These are phyloP conservation scores for Lipomyces chichibuensis DNA, from an alignment of 805 yeast genomes.

Conservation along the genomic window DNA sequence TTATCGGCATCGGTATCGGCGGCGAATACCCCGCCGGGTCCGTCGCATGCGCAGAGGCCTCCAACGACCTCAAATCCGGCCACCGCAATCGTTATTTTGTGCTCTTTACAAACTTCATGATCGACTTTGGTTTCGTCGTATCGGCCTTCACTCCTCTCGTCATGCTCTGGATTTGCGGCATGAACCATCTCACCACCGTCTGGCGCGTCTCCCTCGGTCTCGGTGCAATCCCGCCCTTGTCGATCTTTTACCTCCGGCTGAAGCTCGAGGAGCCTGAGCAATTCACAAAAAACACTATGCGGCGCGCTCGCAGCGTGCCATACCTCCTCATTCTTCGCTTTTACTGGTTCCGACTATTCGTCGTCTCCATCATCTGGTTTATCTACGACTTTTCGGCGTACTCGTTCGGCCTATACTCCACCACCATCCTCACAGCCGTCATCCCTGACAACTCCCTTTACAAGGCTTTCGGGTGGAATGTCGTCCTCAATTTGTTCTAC, in stretches of 20 bases:
- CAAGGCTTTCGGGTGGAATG: constrained; percentile 88
- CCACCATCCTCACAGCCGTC: constrained; percentile 63
- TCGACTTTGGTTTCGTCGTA: constrained; percentile 82
- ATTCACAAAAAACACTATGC: constrained; percentile 71
- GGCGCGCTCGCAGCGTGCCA: constrained; percentile 61
- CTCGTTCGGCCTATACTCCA: constrained; percentile 83
- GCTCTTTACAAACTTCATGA: constrained; percentile 87
- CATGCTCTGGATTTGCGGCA: constrained; percentile 76
- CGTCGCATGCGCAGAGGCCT: constrained; percentile 90
- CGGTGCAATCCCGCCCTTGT: constrained; percentile 85
- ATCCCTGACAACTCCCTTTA: constrained; percentile 64
- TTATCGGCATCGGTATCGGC: constrained; percentile 90
- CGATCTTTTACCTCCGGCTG: constrained; percentile 75
- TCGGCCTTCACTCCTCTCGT: constrained; percentile 87
- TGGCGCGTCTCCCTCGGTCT: constrained; percentile 92
- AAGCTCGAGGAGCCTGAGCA: constrained; percentile 73
- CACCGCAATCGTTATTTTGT: constrained; percentile 85
- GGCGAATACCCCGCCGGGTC: constrained; percentile 95
- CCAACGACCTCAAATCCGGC: constrained; percentile 76
- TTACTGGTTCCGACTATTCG: constrained; percentile 76
- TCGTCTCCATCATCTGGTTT: constrained; percentile 85
- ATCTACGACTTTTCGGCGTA: constrained; percentile 85
- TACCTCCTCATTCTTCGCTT: constrained; percentile 69
- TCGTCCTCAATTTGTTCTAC: constrained; percentile 83
- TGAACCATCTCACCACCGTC: constrained; percentile 70